Percentiles rank a stretch among this genome's conserved stretches.
Conservation (phyloP, 2,329 filamentous ascomycete genomes). For the Onygenales sp. region DNA sequence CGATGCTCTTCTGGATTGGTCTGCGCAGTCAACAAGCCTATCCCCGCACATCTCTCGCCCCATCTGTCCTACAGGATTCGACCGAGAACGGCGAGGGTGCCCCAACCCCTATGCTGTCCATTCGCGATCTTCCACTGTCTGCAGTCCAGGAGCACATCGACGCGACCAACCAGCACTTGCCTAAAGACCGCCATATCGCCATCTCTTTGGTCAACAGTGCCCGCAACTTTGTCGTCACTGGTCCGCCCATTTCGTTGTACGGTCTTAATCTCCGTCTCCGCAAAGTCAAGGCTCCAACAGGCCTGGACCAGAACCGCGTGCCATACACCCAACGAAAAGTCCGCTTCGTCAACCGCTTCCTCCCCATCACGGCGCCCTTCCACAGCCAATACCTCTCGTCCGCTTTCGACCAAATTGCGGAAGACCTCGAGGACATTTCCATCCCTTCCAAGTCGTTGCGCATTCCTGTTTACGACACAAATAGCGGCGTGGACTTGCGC, state of each 20-base stretch:
- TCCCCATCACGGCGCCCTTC: slow-evolving; percentile 96
- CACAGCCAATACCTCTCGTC: slow-evolving; percentile 88
- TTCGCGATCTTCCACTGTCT: slow-evolving; percentile 77
- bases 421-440: slow-evolving; percentile 73
- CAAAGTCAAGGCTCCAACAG: slow-evolving; percentile 96
- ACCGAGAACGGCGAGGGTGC: slow-evolving; percentile 89
- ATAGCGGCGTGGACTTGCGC: slow-evolving; percentile 74
- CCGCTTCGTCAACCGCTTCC: slow-evolving; percentile 91
- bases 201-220: slow-evolving; percentile 96
- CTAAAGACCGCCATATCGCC: slow-evolving; percentile 81
- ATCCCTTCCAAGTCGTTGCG: slow-evolving; percentile 66
- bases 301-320: slow-evolving; percentile 86
- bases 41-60: slow-evolving; percentile 85
- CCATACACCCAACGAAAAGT: slow-evolving; percentile 94
- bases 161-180: slow-evolving; percentile 92
- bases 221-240: slow-evolving; percentile 92
- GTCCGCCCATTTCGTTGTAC: slow-evolving; percentile 89
- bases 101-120: slow-evolving; percentile 95
- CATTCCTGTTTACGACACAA: slow-evolving; percentile 84
- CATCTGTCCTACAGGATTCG: slow-evolving; percentile 83
- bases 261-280: slow-evolving; percentile 90
- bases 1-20: slow-evolving; percentile 97
- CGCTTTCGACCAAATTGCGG: slow-evolving; percentile 71
- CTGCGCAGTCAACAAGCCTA: slow-evolving; percentile 95
- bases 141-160: slow-evolving; percentile 96